Evolutionary conservation across 129 eudicot genomes (phyloP), one percentile per base, ranked within the genome.

Genomic region (Flaveria linearis): DNA sequence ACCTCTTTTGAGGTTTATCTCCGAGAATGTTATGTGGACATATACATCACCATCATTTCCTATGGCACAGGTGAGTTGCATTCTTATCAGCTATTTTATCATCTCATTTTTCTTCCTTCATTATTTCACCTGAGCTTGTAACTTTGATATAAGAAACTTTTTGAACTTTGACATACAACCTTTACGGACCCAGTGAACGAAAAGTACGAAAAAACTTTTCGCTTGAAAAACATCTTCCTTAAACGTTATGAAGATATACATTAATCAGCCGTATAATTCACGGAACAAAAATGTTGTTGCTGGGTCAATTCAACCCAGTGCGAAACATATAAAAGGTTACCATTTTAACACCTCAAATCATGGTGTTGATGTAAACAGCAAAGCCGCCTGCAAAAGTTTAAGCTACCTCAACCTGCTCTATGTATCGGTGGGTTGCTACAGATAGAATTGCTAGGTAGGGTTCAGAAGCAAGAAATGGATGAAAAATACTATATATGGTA

Each of bases 371-470:
- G 41, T 56, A 18, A 66, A 69, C 82, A 92, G 97, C 91, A 84
- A 62, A 82, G 81, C 72, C 71, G 83, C 20, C 69, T 87, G 82
- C 97, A 92, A 69, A 85, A 85, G 78, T 91, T 88, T 72, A 80
- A 81, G 86, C 87, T 91, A 17, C 95, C 97, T 49, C 89, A 88
- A 83, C 97, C 96, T 41, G 92, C 86, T 82, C 80, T 92, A 53
- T 92, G 96, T 78, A 87, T 89, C 9, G 97, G 97, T 45, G 96
- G 92, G 52, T 81, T 85, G 71, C 76, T 92, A 70, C 85, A 83
- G 68, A 76, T 92, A 55, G 96, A 92, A 81, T 80, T 92, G 50
- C 71, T 92, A 67, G 97, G 97, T 17, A 85, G 96, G 64, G 89
- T 89, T 57, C 96, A 89, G 77, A 92, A 80, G 78, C 96, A 92